Evolutionary conservation across 2,329 filamentous ascomycete genomes (phyloP).

Genomic region (Colletotrichum noveboracense): DNA sequence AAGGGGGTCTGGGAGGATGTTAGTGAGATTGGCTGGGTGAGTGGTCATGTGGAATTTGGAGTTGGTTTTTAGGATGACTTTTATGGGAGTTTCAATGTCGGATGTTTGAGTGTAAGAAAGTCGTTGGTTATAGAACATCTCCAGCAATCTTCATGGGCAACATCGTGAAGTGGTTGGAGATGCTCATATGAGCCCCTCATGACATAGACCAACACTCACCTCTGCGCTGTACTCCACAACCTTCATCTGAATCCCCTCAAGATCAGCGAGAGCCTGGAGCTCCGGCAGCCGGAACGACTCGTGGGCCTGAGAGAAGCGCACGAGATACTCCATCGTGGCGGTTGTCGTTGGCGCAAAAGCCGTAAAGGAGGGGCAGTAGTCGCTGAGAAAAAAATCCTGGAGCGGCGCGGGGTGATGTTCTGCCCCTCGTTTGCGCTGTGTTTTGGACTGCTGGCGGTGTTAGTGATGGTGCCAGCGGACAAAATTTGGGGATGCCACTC

Average conservation of each 20-base stretch:
- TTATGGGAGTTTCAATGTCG: not conserved
- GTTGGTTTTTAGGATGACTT: not conserved
- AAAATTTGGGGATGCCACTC: accelerated
- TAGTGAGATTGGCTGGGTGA: not conserved
- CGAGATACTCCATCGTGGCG: conserved; percentile 73
- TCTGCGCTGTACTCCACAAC: conserved; percentile 76
- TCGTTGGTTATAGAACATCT: not conserved
- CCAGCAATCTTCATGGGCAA: not conserved
- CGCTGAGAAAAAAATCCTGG: not conserved
- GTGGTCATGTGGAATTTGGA: not conserved
- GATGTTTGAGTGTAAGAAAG: not conserved
- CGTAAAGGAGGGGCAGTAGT: not conserved
- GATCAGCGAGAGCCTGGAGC: conserved; percentile 76
- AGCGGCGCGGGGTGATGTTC: conserved; percentile 8
- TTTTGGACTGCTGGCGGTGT: not conserved
- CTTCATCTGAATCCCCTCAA: conserved; percentile 71
- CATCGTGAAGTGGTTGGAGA: not conserved
- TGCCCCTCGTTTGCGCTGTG: conserved; percentile 11
- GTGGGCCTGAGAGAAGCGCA: conserved; percentile 88
- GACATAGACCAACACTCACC: conserved; percentile 55
- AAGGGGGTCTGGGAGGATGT: conserved; percentile 74
- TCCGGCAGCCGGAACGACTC: conserved; percentile 91
- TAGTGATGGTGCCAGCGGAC: accelerated
- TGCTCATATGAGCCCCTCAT: not conserved
- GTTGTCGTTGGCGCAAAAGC: not conserved